Base-by-base conservation (phyloP, 2,329 filamentous ascomycete species). In the Huntiella decipiens region DNA sequence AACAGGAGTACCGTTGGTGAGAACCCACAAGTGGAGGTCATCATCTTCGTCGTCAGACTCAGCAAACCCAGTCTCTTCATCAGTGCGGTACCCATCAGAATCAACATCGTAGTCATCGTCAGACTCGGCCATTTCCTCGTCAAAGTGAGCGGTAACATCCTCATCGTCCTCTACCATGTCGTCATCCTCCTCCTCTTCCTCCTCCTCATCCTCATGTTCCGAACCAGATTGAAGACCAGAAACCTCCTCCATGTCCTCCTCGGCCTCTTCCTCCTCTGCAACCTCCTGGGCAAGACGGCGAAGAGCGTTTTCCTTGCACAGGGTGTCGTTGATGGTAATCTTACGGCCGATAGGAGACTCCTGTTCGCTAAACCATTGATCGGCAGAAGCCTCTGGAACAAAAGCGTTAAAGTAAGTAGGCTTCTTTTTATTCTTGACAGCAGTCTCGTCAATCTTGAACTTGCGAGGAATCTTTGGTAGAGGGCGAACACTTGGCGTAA, bases 231-330 rank as follows among this genome's bases (percentile, higher is more conserved):
- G 12, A n/a, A 36, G 34, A 28, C 22, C 22, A 28, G 22, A 28
- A 28, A 28, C 22, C 22, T 28, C 22, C 22, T 28, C 22, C 6
- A 36, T 16, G n/a, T 80, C 76, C 43, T 83, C 78, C 47, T 84
- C 79, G 46, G 81, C 68, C 7, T 79, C 65, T 3, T 78, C 87
- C 61, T 96, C 91, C 55, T 92, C 84, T 57, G 96, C 91, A 1
- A 79, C 91, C 61, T 98, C 88, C 57, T 84, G 79, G 41, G 78
- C 88, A 19, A 96, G 65, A 51, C 82, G 78, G 42, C 88, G 79
- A 51, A 98, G 91, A 28, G 76, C 77, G 51, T 85, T 86, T 62
- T 98, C 91, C 61, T 93, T 92, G 58, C 76, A 72, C 53, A 98
- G 69, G 4, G 87, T 93, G 58, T 96, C 91, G 53, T 80, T 77